These are phyloP conservation scores for Boletellus ananiceps DNA, from an alignment of 768 basidiomycete species.

Conservation along the genomic window DNA sequence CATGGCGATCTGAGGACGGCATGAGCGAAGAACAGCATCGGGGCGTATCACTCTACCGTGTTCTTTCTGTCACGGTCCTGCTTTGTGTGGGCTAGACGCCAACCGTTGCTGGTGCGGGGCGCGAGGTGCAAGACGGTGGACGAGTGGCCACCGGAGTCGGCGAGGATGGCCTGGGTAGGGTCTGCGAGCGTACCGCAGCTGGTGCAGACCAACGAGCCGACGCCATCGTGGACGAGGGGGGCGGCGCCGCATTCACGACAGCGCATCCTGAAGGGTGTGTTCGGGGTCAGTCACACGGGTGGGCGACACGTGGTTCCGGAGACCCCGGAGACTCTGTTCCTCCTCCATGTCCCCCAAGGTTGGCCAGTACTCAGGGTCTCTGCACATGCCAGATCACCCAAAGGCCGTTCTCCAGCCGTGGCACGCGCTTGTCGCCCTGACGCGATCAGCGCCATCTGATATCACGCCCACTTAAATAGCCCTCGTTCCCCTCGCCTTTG, in stretches of 20 bases:
- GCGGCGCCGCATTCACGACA: constrained; percentile 54
- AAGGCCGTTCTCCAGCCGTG: constrained; percentile 2
- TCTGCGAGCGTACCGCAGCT: constrained; percentile 68
- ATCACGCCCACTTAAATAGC: constrained; percentile 31
- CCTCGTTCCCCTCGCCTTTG: constrained; percentile 17
- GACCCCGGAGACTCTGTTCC: constrained; percentile 26
- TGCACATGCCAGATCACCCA: constrained; percentile 6
- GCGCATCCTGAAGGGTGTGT: constrained; percentile 11
- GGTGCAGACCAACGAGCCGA: constrained; percentile 61
- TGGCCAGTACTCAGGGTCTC: constrained; percentile 31
- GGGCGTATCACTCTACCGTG: constrained; percentile 38
- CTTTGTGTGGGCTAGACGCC: constrained; percentile 61
- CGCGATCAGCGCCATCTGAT: constrained; percentile 5
- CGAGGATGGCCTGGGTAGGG: constrained; percentile 56
- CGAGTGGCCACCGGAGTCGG: constrained; percentile 38
- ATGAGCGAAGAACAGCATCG: constrained; percentile 15
- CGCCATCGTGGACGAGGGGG: constrained; percentile 53
- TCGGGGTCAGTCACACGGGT: constrained; percentile 1
- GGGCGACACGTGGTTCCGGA: constrained; percentile 1
- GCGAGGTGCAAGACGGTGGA: constrained; percentile 40
- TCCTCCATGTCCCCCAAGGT: constrained; percentile 1
- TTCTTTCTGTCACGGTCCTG: constrained; percentile 63
- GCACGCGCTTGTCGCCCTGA: constrained; percentile 5
- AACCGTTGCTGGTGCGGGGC: constrained; percentile 46
- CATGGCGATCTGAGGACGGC: constrained; percentile 51